Evolutionary conservation across 805 yeast genomes (phyloP).

Genomic region (Debaryomyces hansenii): DNA sequence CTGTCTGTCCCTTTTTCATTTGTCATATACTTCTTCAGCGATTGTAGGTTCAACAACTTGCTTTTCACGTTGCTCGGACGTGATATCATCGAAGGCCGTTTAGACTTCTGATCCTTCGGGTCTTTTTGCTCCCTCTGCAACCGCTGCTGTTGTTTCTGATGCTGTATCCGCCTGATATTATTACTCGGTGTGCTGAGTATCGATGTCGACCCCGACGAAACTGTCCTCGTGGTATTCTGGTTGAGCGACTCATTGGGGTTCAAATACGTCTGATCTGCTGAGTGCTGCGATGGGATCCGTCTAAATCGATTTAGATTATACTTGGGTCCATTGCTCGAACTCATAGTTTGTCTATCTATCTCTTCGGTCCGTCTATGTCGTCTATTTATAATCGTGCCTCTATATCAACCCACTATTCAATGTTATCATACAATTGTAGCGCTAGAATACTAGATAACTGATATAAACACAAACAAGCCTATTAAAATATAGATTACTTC

Average conservation of each 20-base stretch:
- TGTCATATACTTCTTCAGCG: conserved; percentile 24
- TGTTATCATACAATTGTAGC: too few relatives aligned
- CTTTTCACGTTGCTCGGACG: conserved; percentile 30
- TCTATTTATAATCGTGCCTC: too few relatives aligned
- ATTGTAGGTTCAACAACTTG: conserved; percentile 39
- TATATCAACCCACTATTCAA: too few relatives aligned
- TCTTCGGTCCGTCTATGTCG: too few relatives aligned
- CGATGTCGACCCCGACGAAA: conserved; percentile 37
- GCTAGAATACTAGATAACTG: too few relatives aligned
- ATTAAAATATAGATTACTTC: background rate
- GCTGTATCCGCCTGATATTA: conserved; percentile 34
- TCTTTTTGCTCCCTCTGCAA: conserved; percentile 3
- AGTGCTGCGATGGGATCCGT: conserved; percentile 14
- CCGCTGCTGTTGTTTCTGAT: conserved; percentile 16
- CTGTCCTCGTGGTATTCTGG: conserved; percentile 27
- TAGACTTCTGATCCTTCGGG: conserved; percentile 3
- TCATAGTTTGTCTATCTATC: background rate
- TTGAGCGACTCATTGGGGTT: conserved; percentile 16
- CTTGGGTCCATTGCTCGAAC: conserved; percentile 3
- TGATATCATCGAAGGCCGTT: background rate
- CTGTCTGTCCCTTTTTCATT: conserved; percentile 16
- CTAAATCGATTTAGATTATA: conserved; percentile 8
- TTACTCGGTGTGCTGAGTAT: conserved; percentile 44
- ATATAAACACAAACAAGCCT: background rate
- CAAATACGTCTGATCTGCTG: conserved; percentile 11